Evolutionary conservation across 129 eudicot species (phyloP), one percentile per base, ranked within the genome.

Genomic region (Rutidosis leptorrhynchoides): DNA sequence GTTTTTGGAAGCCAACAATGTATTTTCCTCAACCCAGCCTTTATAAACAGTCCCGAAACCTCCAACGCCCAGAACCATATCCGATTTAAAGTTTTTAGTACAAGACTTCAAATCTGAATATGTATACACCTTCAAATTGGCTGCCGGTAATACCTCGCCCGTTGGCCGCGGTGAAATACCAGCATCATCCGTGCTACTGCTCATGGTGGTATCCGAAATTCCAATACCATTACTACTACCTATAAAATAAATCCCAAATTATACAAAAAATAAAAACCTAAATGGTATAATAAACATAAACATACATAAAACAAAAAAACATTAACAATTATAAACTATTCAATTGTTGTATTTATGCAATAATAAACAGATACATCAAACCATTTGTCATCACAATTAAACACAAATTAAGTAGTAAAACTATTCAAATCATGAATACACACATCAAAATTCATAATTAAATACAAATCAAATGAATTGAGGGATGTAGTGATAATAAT

Each of bases 1-100:
- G 46, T 15, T 20, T 49, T 71, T 82, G 67, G 82, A 22, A 8
- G 87, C 90, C 35, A 58, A 67, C 57, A 89, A 67, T 5, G 90
- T 89, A 74, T 78, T 81, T 78, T 86, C 84, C 62, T 86, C 91
- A 33, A 90, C 86, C 97, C 97, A 90, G 33, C 97, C 97, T 54
- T 76, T 90, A 63, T 59, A 90, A 10, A 90, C 95, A 24, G 89
- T 90, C 67, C 97, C 97, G 63, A 90, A 90, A 33, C 97, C 97
- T 30, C 97, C 97, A 2, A 82, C 58, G 1, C 95, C 95, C 75
- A 90, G 67, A 43, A 90, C 87, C 52, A 74, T 79, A 67, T 90
- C 95, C 9, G 87, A 46, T 74, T 84, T 87, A 69, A 90, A 90
- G 77, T 75, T 82, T 57, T 67, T 80, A 6, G 97, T 84, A 25